These are phyloP conservation scores for Teunomyces aglyptinius DNA, from an alignment of 805 yeast genomes.

Conservation along the genomic window DNA sequence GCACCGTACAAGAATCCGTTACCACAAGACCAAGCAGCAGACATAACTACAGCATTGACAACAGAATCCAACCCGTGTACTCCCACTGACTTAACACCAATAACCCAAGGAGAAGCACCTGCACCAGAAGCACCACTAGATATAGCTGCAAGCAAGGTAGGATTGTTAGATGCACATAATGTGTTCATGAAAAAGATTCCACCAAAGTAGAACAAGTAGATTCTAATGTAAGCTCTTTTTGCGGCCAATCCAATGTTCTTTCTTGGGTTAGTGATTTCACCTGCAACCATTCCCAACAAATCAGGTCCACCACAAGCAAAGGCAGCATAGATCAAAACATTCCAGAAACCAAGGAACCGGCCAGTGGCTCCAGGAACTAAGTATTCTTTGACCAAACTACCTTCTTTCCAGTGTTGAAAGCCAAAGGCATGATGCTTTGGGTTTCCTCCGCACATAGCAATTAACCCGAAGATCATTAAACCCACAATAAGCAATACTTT, in stretches of 20 bases:
- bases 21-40: conserved; percentile 39
- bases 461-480: conserved; percentile 34
- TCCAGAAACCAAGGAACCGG: conserved; percentile 61
- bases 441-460: conserved; percentile 40
- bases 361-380: conserved; percentile 52
- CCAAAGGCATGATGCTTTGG: conserved; percentile 35
- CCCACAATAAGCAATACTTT: conserved; percentile 39
- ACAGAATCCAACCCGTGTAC: conserved; percentile 33
- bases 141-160: conserved; percentile 23
- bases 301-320: conserved; percentile 59
- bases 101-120: conserved; percentile 38
- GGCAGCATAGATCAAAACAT: conserved; percentile 61
- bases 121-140: conserved; percentile 35
- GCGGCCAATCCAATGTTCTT: conserved; percentile 34
- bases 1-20: conserved; percentile 36
- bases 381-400: conserved; percentile 30
- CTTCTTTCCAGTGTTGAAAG: conserved; percentile 34
- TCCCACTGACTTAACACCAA: conserved; percentile 34
- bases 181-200: conserved; percentile 38
- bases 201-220: conserved; percentile 35
- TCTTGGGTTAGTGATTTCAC: conserved; percentile 47
- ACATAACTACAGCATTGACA: conserved; percentile 32
- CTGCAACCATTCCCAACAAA: conserved; percentile 29
- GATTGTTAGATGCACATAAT: conserved; percentile 34
- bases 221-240: conserved; percentile 32